Evolutionary conservation across 1,284 basidiomycete genomes (phyloP), one percentile per base, ranked within the genome.

Genomic region (Apiotrichum gracile): DNA sequence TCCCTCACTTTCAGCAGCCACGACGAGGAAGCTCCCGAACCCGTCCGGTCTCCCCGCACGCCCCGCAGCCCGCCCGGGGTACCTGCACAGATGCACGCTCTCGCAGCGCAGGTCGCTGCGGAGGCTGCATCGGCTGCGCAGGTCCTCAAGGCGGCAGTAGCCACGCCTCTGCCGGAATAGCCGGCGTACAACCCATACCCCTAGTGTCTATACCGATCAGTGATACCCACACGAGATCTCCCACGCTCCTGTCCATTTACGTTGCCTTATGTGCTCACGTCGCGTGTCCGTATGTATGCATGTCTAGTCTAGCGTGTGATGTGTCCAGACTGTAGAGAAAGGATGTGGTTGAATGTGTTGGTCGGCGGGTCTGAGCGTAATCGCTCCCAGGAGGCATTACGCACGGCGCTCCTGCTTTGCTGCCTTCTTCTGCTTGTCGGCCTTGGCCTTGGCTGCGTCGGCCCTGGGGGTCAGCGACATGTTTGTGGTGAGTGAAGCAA

Each of bases 381-480:
- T n/a, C n/a, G n/a, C n/a, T n/a, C n/a, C n/a, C n/a, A n/a, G n/a
- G n/a, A n/a, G n/a, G 21, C 27, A 22, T 29, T 50, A 74, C 16
- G 61, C 73, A 33, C 73, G 52, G 16, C 72, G 58, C 54, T 76
- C 72, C 55, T 68, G 67, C 61, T 75, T 76, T 21, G 66, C 66
- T 4, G 71, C 73, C 56, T 73, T 75, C 58, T 74, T 73, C 66
- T 75, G 71, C 59, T 70, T 69, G 27, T 74, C 75, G 9, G 70
- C 69, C 51, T 75, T 75, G 4, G 71, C 69, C 54, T 70, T 70
- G 1, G 72, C 74, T 46, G 63, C 59, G 57, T 76, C 74, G 16
- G 69, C 70, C 17, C 73, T 74, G 47, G 21, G 31, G 31, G 31
- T 31, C 31, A 31, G 31, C 16, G 2, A 31, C 31, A 10, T 13